A percentile compares a stretch with the other conserved stretches of the same genome.
Evolutionary conservation across 1,139 yeast species (phyloP).

Genomic region (Protomyces inouyei): DNA sequence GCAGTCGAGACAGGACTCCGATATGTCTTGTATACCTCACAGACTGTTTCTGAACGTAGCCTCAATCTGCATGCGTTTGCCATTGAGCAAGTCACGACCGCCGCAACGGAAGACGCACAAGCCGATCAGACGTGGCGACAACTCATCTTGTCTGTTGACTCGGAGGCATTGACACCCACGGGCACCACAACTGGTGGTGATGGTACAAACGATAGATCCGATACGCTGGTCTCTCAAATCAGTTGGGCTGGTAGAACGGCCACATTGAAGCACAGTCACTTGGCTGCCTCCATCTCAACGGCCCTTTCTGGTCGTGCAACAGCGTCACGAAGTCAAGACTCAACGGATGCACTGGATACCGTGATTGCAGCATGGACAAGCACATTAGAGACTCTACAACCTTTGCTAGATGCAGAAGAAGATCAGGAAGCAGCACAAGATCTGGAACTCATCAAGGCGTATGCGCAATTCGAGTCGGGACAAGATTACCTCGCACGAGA

Average conservation of each 20-base stretch:
- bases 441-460: constrained; percentile 18
- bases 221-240: constrained; percentile 6
- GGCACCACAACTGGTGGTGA: neutral
- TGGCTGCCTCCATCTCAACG: constrained; percentile 13
- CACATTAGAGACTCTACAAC: constrained; percentile 1
- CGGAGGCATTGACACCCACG: neutral
- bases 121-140: constrained; percentile 10
- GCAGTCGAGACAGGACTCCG: constrained; percentile 21
- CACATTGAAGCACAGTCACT: neutral
- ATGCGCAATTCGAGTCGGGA: constrained; percentile 2
- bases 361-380: constrained; percentile 11
- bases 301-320: constrained; percentile 15
- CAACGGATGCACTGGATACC: neutral
- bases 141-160: constrained; percentile 1
- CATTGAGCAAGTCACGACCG: constrained; percentile 4
- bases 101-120: neutral
- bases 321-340: neutral
- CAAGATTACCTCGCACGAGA: constrained; percentile 11
- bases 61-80: constrained; percentile 18
- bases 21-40: constrained; percentile 6
- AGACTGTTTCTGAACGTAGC: constrained; percentile 2
- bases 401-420: constrained; percentile 10
- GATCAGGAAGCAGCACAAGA: constrained; percentile 15
- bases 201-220: neutral
- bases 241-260: constrained; percentile 19